Base-by-base conservation (phyloP, 805 yeast genomes). In the Starmerella vaccinii region DNA sequence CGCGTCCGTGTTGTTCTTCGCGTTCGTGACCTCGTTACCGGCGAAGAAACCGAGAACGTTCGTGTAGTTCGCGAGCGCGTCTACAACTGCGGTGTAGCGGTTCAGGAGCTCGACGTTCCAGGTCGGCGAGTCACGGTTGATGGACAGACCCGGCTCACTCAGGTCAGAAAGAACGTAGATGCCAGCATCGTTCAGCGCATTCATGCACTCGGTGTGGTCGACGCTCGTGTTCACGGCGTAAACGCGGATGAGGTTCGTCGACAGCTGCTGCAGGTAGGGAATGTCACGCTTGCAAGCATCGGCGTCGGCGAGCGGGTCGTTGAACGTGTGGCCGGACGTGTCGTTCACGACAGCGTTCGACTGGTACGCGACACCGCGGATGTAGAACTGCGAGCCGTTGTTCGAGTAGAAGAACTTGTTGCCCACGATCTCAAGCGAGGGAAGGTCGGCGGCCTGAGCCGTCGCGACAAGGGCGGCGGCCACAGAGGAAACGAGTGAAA, bases 1-100 rank as follows among this genome's bases (percentile, higher is more conserved):
- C 29, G 97, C 85, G 59, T 80, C 82, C 13, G 97, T 84, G 68
- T 86, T 89, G 45, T 87, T 71, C 57, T 54, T 50, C 63, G 85
- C 87, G 68, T 89, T 90, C 53, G 90, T 79, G 49, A 92, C 97
- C 75, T 90, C 98, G 69, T 92, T 92, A 55, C 97, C 98, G 26
- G 97, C 97, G 69, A 90, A 89, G 76, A 86, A 89, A 2, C 97
- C 98, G 56, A 90, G 73, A 18, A 86, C 77, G 68, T 90, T 90
- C 44, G 81, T 69, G 70, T 89, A 90, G 60, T 76, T 72, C 52
- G 80, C 77, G 71, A 92, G 77, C 59, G 76, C 70, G 67, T 92
- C 97, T 51, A 92, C 79, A 32, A 90, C 96, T 24, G 74, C 68
- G 45, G 83, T 80, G 72, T 90, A 90, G 65, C 97, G 77, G 52